phyloP scores from a whole-genome alignment of 441 rosid species.

The Adansonia rubrostipa region DNA sequence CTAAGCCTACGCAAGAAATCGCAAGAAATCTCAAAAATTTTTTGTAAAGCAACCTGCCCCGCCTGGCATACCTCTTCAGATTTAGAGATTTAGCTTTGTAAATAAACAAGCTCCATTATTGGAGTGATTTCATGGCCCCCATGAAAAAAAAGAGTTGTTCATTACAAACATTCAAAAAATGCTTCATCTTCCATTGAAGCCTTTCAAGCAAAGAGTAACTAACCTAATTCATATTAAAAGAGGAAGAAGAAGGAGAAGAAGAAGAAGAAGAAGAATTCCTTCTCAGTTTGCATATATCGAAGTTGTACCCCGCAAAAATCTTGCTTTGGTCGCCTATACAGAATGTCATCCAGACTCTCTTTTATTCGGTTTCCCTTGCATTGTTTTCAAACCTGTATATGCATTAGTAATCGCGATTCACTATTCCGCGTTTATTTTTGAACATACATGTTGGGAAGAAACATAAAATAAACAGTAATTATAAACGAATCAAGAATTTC shows the following conservation, averaged over 20 bases:
- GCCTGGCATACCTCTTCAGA: no score
- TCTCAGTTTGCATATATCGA: neutral
- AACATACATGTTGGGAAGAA: neutral
- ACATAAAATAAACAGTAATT: neutral
- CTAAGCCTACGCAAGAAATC: no score
- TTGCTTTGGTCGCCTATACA: constrained; percentile 30
- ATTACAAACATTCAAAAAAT: no score
- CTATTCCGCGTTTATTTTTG: neutral
- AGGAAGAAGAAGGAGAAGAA: neutral
- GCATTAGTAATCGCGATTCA: neutral
- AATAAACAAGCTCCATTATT: no score
- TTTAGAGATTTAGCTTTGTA: no score
- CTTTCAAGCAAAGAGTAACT: no score
- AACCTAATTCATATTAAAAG: no score
- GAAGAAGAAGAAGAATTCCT: neutral
- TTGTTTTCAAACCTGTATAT: constrained; percentile 48
- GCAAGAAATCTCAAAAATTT: no score
- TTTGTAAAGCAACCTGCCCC: no score
- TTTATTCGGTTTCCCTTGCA: constrained; percentile 45
- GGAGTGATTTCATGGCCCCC: no score
- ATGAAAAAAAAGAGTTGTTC: no score
- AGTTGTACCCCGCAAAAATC: neutral
- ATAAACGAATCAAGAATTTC: neutral
- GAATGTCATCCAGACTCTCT: constrained; percentile 46
- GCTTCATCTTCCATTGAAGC: no score